Conservation (phyloP, 23 red algal genomes). For the Chondrus crispus region DNA sequence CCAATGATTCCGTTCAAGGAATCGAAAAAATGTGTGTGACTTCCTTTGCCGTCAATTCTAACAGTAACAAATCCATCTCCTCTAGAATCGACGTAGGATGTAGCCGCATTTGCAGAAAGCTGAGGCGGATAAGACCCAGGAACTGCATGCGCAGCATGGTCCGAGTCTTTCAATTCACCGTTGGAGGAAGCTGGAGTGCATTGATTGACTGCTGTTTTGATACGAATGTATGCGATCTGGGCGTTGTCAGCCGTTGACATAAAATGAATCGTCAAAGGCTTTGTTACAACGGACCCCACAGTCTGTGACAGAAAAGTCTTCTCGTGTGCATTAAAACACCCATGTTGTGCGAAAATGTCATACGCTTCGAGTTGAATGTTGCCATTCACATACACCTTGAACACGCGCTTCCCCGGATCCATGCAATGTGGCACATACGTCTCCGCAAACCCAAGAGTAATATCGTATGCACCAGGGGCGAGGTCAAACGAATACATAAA, state of each 20-base stretch:
- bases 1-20: slow-evolving; percentile 30
- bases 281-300: slow-evolving; percentile 17
- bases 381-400: slow-evolving; percentile 46
- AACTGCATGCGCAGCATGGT: slow-evolving; percentile 68
- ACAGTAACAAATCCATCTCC: slow-evolving; percentile 51
- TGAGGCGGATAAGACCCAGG: slow-evolving; percentile 50
- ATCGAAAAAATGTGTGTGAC: slow-evolving; percentile 65
- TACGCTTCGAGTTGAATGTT: slow-evolving; percentile 9
- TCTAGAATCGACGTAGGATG: slow-evolving; percentile 44
- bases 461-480: slow-evolving; percentile 43
- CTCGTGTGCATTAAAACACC: neutral
- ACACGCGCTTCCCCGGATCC: slow-evolving; percentile 51
- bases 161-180: slow-evolving; percentile 6
- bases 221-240: slow-evolving; percentile 39
- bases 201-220: slow-evolving; percentile 12
- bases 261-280: slow-evolving; percentile 38
- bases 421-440: neutral
- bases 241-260: slow-evolving; percentile 25
- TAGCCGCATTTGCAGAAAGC: slow-evolving; percentile 7
- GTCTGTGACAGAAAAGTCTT: neutral
- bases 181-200: slow-evolving; percentile 8
- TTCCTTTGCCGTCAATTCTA: slow-evolving; percentile 7
- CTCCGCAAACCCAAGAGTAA: slow-evolving; percentile 58
- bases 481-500: slow-evolving; percentile 55
- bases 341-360: slow-evolving; percentile 6